Conservation (phyloP, 805 yeast genomes). For the Ogataea ramenticola region DNA sequence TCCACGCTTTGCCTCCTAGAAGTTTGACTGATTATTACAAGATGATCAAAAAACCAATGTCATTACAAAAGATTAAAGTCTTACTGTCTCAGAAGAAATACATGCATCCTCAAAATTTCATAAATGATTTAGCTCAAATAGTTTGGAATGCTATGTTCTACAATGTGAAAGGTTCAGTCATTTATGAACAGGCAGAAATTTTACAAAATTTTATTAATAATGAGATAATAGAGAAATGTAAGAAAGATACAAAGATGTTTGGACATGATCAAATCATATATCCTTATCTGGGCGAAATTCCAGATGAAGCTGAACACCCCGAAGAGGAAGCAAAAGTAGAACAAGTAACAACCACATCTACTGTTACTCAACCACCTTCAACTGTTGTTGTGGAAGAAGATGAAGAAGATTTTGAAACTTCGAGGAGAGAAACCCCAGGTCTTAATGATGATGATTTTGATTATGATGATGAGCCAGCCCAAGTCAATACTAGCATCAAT, state of each 20-base stretch:
- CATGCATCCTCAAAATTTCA: conserved; percentile 55
- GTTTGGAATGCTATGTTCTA: conserved; percentile 86
- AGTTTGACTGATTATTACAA: conserved; percentile 73
- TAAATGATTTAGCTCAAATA: conserved; percentile 74
- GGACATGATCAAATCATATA: conserved; percentile 34
- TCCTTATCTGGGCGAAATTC: conserved; percentile 67
- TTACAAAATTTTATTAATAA: conserved; percentile 45
- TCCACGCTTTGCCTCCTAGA: conserved; percentile 70
- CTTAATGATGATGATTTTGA: conserved; percentile 1
- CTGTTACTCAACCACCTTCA: conserved; percentile 1
- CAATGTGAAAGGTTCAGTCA: conserved; percentile 62
- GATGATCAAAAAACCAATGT: conserved; percentile 72
- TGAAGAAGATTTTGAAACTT: conserved; percentile 10
- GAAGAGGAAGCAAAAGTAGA: background rate
- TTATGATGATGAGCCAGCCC: conserved; percentile 13
- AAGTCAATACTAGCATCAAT: background rate
- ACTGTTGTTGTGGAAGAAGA: conserved; percentile 11
- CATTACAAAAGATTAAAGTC: conserved; percentile 64
- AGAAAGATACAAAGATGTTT: conserved; percentile 31
- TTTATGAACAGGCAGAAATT: conserved; percentile 61
- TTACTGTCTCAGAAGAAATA: conserved; percentile 50
- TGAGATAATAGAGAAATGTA: conserved; percentile 41
- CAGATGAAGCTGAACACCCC: conserved; percentile 30
- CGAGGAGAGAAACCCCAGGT: conserved; percentile 1
- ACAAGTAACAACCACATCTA: background rate